phyloP scores from a whole-genome alignment of 2,329 filamentous ascomycete genomes.

The Claviceps fusiformis region DNA sequence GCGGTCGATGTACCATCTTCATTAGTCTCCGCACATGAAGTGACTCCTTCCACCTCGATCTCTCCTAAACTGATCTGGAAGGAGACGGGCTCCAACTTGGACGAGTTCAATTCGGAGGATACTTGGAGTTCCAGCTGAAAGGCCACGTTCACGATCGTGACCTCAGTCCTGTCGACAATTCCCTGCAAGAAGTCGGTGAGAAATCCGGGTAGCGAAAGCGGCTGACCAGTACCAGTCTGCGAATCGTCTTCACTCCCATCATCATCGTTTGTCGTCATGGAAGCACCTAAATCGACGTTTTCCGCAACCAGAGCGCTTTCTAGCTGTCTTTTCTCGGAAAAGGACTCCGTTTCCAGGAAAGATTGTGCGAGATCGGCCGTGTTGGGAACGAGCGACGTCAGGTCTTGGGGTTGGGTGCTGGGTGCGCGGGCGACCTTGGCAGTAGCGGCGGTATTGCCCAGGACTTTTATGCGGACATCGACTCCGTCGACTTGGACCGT shows the following conservation, averaged over 20 bases:
- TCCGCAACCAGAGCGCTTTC: constrained; percentile 55
- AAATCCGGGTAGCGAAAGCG: constrained; percentile 55
- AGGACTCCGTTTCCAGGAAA: constrained; percentile 60
- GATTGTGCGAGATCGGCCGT: constrained; percentile 63
- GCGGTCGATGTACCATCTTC: constrained; percentile 17
- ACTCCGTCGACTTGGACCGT: constrained; percentile 70
- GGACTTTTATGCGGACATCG: constrained; percentile 51
- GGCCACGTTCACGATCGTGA: constrained; percentile 50
- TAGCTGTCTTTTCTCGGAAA: constrained; percentile 50
- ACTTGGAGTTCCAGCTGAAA: constrained; percentile 52
- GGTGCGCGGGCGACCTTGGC: constrained; percentile 28
- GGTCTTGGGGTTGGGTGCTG: constrained; percentile 13
- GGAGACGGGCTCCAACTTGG: constrained; percentile 41
- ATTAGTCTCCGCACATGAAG: constrained; percentile 21
- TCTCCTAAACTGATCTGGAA: constrained; percentile 52
- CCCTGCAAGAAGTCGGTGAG: constrained; percentile 61
- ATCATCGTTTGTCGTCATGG: constrained; percentile 46
- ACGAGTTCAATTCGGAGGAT: constrained; percentile 32
- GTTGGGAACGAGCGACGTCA: constrained; percentile 42
- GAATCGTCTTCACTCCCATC: constrained; percentile 44
- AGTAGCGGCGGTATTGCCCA: constrained; percentile 13
- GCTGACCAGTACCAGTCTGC: constrained; percentile 54
- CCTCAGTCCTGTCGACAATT: constrained; percentile 55
- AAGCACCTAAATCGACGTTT: constrained; percentile 47
- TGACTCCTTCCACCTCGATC: constrained; percentile 55